A percentile compares a stretch with the other conserved stretches of the same genome.
Evolutionary conservation across 208 protist genomes (phyloP).

Genomic region (Phytomonas sp.): DNA sequence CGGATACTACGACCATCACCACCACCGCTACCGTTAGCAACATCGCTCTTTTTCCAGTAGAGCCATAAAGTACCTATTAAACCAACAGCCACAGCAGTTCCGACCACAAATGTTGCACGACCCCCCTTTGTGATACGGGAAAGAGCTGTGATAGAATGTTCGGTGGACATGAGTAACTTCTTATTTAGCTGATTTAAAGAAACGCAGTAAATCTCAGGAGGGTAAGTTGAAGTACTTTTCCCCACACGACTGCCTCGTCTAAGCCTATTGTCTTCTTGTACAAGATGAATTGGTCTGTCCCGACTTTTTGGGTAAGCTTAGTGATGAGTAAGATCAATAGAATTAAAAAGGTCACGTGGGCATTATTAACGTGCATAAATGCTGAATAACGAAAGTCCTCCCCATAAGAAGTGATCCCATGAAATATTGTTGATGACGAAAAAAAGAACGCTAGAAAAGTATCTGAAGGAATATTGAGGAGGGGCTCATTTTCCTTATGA

Average conservation of each 20-base stretch:
- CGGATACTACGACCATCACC: slow-evolving; percentile 10
- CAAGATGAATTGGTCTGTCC: neutral
- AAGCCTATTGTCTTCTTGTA: neutral
- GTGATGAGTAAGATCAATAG: neutral
- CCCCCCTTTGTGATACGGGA: neutral
- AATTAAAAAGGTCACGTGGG: neutral
- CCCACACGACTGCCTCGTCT: neutral
- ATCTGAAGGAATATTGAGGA: neutral
- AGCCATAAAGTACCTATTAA: slow-evolving; percentile 1
- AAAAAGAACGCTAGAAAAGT: neutral
- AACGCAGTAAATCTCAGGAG: slow-evolving; percentile 14
- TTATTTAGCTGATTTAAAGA: neutral
- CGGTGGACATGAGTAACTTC: neutral
- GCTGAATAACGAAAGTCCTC: neutral
- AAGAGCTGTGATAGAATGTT: neutral
- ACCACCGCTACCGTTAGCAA: neutral
- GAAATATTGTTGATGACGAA: neutral
- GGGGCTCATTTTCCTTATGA: neutral
- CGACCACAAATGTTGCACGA: neutral
- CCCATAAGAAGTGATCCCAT: neutral
- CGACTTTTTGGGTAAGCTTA: neutral
- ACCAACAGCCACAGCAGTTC: slow-evolving; percentile 4
- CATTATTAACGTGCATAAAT: neutral
- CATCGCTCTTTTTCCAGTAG: slow-evolving; percentile 1
- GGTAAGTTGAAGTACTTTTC: neutral